These are phyloP conservation scores for Reutealis trisperma DNA, from an alignment of 345 rosid genomes.

Conservation along the genomic window DNA sequence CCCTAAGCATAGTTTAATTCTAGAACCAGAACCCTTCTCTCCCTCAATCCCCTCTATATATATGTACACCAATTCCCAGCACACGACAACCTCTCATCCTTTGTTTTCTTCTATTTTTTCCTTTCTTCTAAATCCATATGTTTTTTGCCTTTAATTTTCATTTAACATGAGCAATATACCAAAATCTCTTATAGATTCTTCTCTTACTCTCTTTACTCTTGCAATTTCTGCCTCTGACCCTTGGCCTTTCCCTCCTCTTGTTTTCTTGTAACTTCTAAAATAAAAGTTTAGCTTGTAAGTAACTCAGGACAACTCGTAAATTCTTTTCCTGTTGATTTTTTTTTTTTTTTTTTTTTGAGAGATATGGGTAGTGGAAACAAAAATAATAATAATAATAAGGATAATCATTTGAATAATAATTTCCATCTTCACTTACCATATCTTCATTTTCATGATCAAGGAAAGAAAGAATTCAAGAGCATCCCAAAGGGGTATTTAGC, in stretches of 20 bases:
- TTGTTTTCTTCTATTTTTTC: not conserved
- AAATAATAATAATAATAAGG: constrained; percentile 9
- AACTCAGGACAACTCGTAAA: too few species aligned
- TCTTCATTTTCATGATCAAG: constrained; percentile 29
- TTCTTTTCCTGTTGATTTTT: not conserved
- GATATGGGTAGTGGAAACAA: constrained; percentile 38
- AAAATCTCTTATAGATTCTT: constrained; percentile 68
- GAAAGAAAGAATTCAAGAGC: constrained; percentile 33
- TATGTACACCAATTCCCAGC: constrained; percentile 12
- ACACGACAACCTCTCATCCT: constrained; percentile 7
- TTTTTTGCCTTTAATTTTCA: constrained; percentile 19
- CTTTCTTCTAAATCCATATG: constrained; percentile 15
- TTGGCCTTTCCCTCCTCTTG: constrained; percentile 69
- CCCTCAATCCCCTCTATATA: constrained; percentile 4
- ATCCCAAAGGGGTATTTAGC: constrained; percentile 79
- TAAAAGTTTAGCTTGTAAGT: too few species aligned
- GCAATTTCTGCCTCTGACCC: constrained; percentile 82
- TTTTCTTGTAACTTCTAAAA: constrained; percentile 32
- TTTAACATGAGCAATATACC: constrained; percentile 91
- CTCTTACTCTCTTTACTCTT: constrained; percentile 65
- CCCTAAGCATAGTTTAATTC: too few species aligned
- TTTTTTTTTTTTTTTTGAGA: not conserved
- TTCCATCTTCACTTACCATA: constrained; percentile 43
- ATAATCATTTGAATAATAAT: constrained; percentile 27
- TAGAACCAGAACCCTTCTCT: not conserved